Conservation (phyloP, 176 grass and related monocot species). For the Urochloa ruziziensis region DNA sequence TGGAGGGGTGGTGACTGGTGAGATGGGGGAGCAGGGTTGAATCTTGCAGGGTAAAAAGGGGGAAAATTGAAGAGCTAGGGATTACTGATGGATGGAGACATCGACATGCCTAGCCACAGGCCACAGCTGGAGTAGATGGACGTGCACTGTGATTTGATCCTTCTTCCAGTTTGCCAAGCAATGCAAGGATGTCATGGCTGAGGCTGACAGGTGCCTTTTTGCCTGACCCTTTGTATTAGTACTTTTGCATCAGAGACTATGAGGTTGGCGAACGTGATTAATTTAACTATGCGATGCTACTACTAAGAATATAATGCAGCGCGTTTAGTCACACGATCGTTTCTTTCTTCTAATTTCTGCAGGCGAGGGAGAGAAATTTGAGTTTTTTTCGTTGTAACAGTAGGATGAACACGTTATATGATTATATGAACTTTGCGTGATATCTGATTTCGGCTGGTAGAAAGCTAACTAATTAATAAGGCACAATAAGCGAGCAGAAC, state of each 20-base stretch:
- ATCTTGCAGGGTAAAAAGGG: not conserved
- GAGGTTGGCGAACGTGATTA: too few relatives aligned
- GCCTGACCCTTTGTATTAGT: not conserved
- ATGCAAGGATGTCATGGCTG: conserved; percentile 8
- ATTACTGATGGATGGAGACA: not conserved
- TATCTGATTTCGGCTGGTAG: too few relatives aligned
- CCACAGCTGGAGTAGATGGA: not conserved
- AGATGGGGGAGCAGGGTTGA: conserved; percentile 7
- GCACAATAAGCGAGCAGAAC: too few relatives aligned
- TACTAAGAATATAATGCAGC: not conserved
- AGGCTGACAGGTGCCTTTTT: conserved; percentile 4
- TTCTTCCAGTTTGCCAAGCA: conserved; percentile 28
- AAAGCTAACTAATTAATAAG: too few relatives aligned
- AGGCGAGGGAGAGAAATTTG: too few relatives aligned
- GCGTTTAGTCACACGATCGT: not conserved
- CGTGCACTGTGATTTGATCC: conserved; percentile 27
- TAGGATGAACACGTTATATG: not conserved
- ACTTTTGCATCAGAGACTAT: not conserved
- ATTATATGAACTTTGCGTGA: not conserved
- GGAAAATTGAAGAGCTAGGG: not conserved
- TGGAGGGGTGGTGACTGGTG: not conserved
- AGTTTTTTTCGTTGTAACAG: too few relatives aligned
- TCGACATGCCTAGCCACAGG: not conserved
- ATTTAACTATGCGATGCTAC: not conserved
- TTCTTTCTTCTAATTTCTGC: too few relatives aligned